Evolutionary conservation across 73 alveolate species (phyloP).

Genomic region (Tetrahymena malaccensis): DNA sequence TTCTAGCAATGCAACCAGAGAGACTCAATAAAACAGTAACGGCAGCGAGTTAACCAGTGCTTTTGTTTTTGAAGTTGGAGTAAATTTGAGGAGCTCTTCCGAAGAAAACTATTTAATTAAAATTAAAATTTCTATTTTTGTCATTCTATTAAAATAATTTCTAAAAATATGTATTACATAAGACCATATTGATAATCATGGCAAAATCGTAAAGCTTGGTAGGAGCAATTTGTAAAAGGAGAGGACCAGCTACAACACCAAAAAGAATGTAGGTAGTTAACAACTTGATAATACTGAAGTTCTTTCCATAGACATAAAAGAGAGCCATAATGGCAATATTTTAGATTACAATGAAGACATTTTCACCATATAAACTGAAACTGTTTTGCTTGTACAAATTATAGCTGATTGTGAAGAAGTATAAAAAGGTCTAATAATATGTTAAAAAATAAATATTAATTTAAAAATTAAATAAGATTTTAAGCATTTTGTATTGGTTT

Average conservation of each 20-base stretch:
- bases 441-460: conserved; percentile 5
- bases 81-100: conserved; percentile 70
- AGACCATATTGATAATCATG: not conserved
- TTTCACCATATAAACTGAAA: conserved; percentile 79
- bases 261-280: conserved; percentile 41
- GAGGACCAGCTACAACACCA: conserved; percentile 7
- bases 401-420: conserved; percentile 53
- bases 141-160: no score
- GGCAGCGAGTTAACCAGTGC: conserved; percentile 80
- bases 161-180: not conserved
- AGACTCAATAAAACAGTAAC: conserved; percentile 64
- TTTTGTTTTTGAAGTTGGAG: conserved; percentile 53
- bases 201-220: not conserved
- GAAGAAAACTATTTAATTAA: not conserved
- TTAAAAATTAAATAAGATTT: not conserved
- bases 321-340: conserved; percentile 48
- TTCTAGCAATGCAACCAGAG: conserved; percentile 72
- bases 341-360: conserved; percentile 57
- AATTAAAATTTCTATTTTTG: not conserved
- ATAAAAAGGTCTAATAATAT: conserved; percentile 26
- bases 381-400: conserved; percentile 58
- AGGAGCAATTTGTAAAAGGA: not conserved
- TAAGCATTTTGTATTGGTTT: not conserved
- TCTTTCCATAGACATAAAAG: conserved; percentile 49
- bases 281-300: conserved; percentile 32